Evolutionary conservation across 805 yeast genomes (phyloP).

Genomic region (Saccharomyces mikatae): DNA sequence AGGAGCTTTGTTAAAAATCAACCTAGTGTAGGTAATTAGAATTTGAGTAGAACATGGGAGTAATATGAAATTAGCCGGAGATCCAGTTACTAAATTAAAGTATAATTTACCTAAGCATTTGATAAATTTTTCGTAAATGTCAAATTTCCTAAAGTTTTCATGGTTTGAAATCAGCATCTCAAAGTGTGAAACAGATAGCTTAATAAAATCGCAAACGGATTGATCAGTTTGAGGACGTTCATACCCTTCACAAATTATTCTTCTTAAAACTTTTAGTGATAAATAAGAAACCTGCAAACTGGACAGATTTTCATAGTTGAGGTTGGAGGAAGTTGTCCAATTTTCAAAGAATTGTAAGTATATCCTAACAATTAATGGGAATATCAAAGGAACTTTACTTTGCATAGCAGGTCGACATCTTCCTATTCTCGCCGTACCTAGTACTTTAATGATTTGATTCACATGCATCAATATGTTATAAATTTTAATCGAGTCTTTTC

Average conservation of each 20-base stretch:
- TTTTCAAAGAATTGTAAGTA: slow-evolving; percentile 52
- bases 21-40: slow-evolving; percentile 49
- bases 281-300: slow-evolving; percentile 70
- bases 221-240: slow-evolving; percentile 57
- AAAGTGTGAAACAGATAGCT: slow-evolving; percentile 49
- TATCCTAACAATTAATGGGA: slow-evolving; percentile 50
- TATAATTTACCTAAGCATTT: slow-evolving; percentile 71
- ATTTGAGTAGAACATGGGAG: slow-evolving; percentile 57
- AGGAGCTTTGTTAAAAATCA: slow-evolving; percentile 59
- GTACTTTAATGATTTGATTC: slow-evolving; percentile 69
- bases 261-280: slow-evolving; percentile 63
- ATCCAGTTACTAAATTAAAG: slow-evolving; percentile 46
- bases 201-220: slow-evolving; percentile 52
- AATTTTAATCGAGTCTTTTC: slow-evolving; percentile 43
- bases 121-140: slow-evolving; percentile 56
- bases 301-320: slow-evolving; percentile 33
- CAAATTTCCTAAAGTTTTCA: slow-evolving; percentile 37
- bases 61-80: slow-evolving; percentile 64
- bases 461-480: slow-evolving; percentile 58
- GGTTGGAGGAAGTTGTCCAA: slow-evolving; percentile 46
- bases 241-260: slow-evolving; percentile 69
- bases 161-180: slow-evolving; percentile 47
- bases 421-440: slow-evolving; percentile 76
- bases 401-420: slow-evolving; percentile 73
- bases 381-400: slow-evolving; percentile 54